A percentile compares a stretch with the other conserved stretches of the same genome.
phyloP scores from a whole-genome alignment of 495 filamentous ascomycete species.

The Cetradonia linearis region DNA sequence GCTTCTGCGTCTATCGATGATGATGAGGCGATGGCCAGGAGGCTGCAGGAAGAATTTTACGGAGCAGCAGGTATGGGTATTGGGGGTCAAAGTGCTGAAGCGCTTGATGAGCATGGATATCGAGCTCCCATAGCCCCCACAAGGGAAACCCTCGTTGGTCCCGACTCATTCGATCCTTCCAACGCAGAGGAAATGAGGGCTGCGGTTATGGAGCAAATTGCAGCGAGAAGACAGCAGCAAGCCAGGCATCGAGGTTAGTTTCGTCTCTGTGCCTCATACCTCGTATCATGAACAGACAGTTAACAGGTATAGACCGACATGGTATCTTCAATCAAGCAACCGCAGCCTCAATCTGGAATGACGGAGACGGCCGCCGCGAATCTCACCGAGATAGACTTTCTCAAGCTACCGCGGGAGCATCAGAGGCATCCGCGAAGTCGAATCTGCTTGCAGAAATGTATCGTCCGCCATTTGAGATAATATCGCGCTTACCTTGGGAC shows the following conservation, averaged over 20 bases:
- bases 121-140: conserved; percentile 85
- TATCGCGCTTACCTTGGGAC: conserved; percentile 65
- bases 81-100: conserved; percentile 17
- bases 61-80: conserved; percentile 37
- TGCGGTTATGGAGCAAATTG: conserved; percentile 56
- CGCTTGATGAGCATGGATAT: conserved; percentile 50
- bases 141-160: conserved; percentile 82
- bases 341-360: conserved; percentile 62
- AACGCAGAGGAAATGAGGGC: conserved; percentile 52
- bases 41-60: conserved; percentile 88
- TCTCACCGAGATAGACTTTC: conserved; percentile 43
- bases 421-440: conserved; percentile 57
- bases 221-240: conserved; percentile 38
- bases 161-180: conserved; percentile 42
- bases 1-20: conserved; percentile 44
- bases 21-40: conserved; percentile 85
- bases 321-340: conserved; percentile 82
- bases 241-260: conserved; percentile 35
- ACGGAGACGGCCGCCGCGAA: conserved; percentile 35
- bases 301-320: conserved; percentile 38
- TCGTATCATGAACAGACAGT: not conserved
- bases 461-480: conserved; percentile 81
- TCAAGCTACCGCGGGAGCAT: conserved; percentile 61
- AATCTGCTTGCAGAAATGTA: conserved; percentile 79
- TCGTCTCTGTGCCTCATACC: not conserved